These are phyloP conservation scores for Thraustotheca clavata DNA, from an alignment of 352 stramenopile species.

Conservation along the genomic window DNA sequence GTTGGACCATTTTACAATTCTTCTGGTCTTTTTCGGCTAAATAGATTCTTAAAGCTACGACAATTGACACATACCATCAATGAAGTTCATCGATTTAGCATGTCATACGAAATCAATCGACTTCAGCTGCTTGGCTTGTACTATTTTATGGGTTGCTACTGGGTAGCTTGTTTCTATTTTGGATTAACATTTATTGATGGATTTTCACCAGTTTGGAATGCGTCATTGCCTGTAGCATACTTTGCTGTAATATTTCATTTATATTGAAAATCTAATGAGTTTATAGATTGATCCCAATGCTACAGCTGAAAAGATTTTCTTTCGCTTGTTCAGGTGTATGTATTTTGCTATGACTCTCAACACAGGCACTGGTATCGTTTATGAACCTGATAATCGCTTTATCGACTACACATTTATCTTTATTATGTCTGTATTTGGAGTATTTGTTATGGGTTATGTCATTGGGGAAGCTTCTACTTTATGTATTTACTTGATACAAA, in stretches of 20 bases:
- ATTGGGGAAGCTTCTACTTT: slow-evolving; percentile 19
- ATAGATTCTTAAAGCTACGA: slow-evolving; percentile 18
- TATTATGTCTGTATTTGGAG: slow-evolving; percentile 11
- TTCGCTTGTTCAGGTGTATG: slow-evolving; percentile 10
- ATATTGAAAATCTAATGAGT: neutral
- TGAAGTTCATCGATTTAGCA: slow-evolving; percentile 21
- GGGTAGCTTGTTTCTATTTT: slow-evolving; percentile 27
- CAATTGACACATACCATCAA: slow-evolving; percentile 17
- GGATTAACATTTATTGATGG: slow-evolving; percentile 25
- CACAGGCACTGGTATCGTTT: slow-evolving; percentile 8
- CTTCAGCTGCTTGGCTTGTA: slow-evolving; percentile 25
- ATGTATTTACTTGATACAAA: slow-evolving; percentile 21
- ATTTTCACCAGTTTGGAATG: slow-evolving; percentile 19
- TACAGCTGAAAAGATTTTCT: neutral
- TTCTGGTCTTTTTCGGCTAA: slow-evolving; percentile 9
- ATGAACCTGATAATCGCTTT: slow-evolving; percentile 3
- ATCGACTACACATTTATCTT: slow-evolving; percentile 9
- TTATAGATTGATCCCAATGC: neutral
- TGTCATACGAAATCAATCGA: slow-evolving; percentile 17
- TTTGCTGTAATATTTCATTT: slow-evolving; percentile 7
- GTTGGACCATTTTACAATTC: neutral
- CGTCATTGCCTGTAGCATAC: slow-evolving; percentile 18
- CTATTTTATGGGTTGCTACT: slow-evolving; percentile 19
- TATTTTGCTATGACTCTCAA: slow-evolving; percentile 12
- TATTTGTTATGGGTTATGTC: slow-evolving; percentile 19